Percentiles rank a stretch among this genome's conserved stretches.
phyloP scores from a whole-genome alignment of 192 early-diverging fungal species.

The Diversispora eburnea region DNA sequence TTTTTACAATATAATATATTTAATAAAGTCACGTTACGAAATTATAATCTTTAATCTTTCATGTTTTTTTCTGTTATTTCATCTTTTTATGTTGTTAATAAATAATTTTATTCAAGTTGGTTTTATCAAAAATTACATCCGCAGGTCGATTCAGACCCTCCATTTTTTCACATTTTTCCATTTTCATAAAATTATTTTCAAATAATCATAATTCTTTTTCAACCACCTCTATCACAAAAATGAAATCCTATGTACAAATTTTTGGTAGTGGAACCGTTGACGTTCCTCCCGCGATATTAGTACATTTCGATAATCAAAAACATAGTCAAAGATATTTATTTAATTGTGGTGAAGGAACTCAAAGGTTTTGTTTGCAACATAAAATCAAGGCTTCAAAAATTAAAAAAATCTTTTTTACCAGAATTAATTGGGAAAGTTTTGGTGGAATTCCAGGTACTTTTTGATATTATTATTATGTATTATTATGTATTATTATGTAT shows the following conservation, averaged over 20 bases:
- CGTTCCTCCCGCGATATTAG: constrained; percentile 62
- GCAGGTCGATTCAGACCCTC: too few relatives aligned
- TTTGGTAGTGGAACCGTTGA: constrained; percentile 47
- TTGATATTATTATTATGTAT: not conserved
- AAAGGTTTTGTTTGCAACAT: constrained; percentile 80
- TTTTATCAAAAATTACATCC: too few relatives aligned
- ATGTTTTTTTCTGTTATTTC: too few relatives aligned
- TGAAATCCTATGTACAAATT: constrained; percentile 53
- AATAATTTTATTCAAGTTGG: too few relatives aligned
- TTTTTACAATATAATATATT: too few relatives aligned
- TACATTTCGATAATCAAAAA: constrained; percentile 60
- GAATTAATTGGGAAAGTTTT: constrained; percentile 77
- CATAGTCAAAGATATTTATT: constrained; percentile 72
- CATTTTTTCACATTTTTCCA: too few relatives aligned
- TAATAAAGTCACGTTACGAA: too few relatives aligned
- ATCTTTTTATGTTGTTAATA: too few relatives aligned
- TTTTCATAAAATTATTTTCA: too few relatives aligned
- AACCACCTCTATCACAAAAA: constrained; percentile 31
- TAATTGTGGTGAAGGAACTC: constrained; percentile 90
- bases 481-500: too few relatives aligned
- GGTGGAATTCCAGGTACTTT: constrained; percentile 83
- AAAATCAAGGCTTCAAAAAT: constrained; percentile 68
- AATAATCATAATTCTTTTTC: constrained; percentile 29
- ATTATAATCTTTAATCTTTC: too few relatives aligned
- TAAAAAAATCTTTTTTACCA: constrained; percentile 74